Conservation (phyloP, 1,284 basidiomycete genomes). For the Ganoderma lingzhi region DNA sequence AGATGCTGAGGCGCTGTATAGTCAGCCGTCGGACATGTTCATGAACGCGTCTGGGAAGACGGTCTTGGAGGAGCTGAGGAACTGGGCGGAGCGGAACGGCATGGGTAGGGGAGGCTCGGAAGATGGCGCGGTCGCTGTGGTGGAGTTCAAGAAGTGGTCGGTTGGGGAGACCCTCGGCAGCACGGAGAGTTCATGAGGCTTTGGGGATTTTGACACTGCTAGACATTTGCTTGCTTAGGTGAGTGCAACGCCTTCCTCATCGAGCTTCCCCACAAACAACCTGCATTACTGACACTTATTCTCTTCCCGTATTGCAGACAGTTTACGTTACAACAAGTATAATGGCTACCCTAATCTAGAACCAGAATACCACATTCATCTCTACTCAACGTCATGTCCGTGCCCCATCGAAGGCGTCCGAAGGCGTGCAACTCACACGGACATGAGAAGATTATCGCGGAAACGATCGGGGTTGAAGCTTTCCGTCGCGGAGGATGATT, state of each 20-base stretch:
- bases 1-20: slow-evolving; percentile 74
- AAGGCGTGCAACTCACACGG: neutral
- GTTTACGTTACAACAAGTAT: slow-evolving; percentile 24
- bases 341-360: slow-evolving; percentile 5
- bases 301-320: neutral
- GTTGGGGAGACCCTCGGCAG: slow-evolving; percentile 55
- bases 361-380: neutral
- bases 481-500: neutral
- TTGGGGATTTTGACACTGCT: neutral
- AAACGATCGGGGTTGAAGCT: slow-evolving; percentile 5
- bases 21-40: slow-evolving; percentile 86
- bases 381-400: slow-evolving; percentile 5
- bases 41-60: slow-evolving; percentile 58
- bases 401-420: neutral
- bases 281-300: neutral
- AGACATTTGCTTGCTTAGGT: slow-evolving; percentile 15
- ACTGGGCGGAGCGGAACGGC: slow-evolving; percentile 73
- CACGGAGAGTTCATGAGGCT: slow-evolving; percentile 15
- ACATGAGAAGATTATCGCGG: slow-evolving; percentile 2
- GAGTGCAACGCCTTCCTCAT: neutral
- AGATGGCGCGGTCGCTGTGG: slow-evolving; percentile 50
- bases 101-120: slow-evolving; percentile 46
- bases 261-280: neutral
- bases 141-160: slow-evolving; percentile 73
- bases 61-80: slow-evolving; percentile 68